Evolutionary conservation across 2,329 filamentous ascomycete genomes (phyloP).

Genomic region (Aspergillus floridensis): DNA sequence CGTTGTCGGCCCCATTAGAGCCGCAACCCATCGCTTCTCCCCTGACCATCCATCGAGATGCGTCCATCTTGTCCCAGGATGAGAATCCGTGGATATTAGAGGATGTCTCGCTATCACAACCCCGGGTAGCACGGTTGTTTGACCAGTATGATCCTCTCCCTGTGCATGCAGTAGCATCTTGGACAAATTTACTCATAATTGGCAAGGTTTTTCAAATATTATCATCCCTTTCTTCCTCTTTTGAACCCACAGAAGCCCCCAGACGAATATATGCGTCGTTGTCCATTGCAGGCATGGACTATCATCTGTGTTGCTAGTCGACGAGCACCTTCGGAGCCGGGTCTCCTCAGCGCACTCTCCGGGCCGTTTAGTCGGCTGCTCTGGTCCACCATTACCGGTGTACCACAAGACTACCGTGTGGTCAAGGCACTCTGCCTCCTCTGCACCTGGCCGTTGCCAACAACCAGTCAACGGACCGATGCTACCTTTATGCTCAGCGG

Average conservation of each 20-base stretch:
- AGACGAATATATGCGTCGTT: slow-evolving; percentile 57
- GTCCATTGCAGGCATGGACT: slow-evolving; percentile 62
- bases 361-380: slow-evolving; percentile 55
- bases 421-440: slow-evolving; percentile 62
- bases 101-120: slow-evolving; percentile 39
- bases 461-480: slow-evolving; percentile 59
- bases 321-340: slow-evolving; percentile 54
- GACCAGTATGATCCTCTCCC: slow-evolving; percentile 37
- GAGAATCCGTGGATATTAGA: slow-evolving; percentile 51
- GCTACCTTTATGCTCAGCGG: slow-evolving; percentile 63
- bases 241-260: slow-evolving; percentile 55
- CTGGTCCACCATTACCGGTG: slow-evolving; percentile 58
- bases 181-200: slow-evolving; percentile 27
- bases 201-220: slow-evolving; percentile 59
- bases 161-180: background rate
- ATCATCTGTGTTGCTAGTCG: slow-evolving; percentile 61
- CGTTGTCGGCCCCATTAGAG: slow-evolving; percentile 36
- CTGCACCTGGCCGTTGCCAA: slow-evolving; percentile 63
- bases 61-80: slow-evolving; percentile 37
- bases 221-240: slow-evolving; percentile 63
- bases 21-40: slow-evolving; percentile 33
- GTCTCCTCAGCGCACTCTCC: slow-evolving; percentile 50
- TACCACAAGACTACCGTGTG: slow-evolving; percentile 61
- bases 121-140: slow-evolving; percentile 43
- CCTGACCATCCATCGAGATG: slow-evolving; percentile 32